These are phyloP conservation scores for Withania somnifera DNA, from an alignment of 305 asterid species.

Conservation along the genomic window DNA sequence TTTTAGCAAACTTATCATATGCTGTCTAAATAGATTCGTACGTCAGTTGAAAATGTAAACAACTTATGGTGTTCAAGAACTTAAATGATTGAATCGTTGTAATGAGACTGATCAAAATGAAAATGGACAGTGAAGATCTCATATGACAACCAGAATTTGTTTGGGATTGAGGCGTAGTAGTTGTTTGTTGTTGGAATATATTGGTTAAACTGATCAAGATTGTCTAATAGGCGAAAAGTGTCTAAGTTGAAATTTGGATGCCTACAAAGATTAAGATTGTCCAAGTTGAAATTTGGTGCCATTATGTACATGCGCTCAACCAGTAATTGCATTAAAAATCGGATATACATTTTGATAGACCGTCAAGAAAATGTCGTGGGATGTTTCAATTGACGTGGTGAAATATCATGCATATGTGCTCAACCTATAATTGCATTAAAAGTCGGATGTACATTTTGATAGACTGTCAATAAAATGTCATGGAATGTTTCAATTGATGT, in stretches of 20 bases:
- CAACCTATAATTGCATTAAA: too few relatives aligned
- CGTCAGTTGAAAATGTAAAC: neutral
- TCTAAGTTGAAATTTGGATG: neutral
- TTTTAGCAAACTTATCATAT: neutral
- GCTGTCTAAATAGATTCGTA: neutral
- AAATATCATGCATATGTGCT: neutral
- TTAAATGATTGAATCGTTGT: neutral
- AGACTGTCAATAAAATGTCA: neutral
- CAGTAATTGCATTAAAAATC: too few relatives aligned
- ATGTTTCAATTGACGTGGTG: too few relatives aligned
- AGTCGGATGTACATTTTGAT: neutral
- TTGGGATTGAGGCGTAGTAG: neutral
- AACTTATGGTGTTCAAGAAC: neutral
- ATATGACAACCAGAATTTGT: too few relatives aligned
- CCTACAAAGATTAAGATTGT: too few relatives aligned
- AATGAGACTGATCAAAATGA: neutral
- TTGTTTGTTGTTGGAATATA: neutral
- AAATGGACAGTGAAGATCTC: neutral
- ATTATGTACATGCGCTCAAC: too few relatives aligned
- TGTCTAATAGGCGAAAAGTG: too few relatives aligned
- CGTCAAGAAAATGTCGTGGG: too few relatives aligned
- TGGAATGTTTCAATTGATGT: neutral
- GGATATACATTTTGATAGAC: too few relatives aligned
- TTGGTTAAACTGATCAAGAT: neutral
- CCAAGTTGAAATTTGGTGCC: too few relatives aligned